Percentiles rank a stretch among this genome's conserved stretches.
Conservation (phyloP, 163 green algal genomes). For the Scenedesmus sp. region DNA sequence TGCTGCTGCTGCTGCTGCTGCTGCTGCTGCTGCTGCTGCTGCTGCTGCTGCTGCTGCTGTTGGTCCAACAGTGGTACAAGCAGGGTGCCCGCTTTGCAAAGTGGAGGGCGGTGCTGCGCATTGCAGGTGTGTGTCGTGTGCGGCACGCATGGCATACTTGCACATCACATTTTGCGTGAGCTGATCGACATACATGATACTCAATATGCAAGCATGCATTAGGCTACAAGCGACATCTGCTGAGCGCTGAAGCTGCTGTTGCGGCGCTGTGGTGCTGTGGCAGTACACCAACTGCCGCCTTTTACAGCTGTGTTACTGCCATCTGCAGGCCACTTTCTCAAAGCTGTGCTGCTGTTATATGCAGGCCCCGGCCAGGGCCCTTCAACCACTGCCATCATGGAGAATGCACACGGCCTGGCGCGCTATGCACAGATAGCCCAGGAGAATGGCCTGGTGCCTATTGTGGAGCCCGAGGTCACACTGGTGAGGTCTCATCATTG, state of each 20-base stretch:
- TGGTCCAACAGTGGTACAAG: slow-evolving; percentile 49
- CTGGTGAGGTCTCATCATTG: slow-evolving; percentile 63
- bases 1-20: background rate
- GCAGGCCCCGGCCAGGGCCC: slow-evolving; percentile 62
- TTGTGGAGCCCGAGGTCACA: slow-evolving; percentile 97
- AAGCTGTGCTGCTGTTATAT: background rate
- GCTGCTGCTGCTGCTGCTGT: too few relatives aligned
- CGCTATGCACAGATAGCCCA: slow-evolving; percentile 90
- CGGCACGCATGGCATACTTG: too few relatives aligned
- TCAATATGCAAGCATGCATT: background rate
- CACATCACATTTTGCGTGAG: too few relatives aligned
- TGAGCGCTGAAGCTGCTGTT: background rate
- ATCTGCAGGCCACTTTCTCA: too few relatives aligned
- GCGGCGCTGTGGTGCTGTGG: too few relatives aligned
- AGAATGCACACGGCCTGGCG: slow-evolving; percentile 92
- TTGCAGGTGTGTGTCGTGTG: slow-evolving; percentile 56
- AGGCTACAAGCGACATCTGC: background rate
- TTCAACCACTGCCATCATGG: slow-evolving; percentile 78
- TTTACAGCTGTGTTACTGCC: too few relatives aligned
- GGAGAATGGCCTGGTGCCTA: slow-evolving; percentile 91
- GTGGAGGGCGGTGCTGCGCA: slow-evolving; percentile 93
- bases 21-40: background rate
- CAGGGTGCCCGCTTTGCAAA: slow-evolving; percentile 87
- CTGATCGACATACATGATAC: too few relatives aligned
- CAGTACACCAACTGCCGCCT: too few relatives aligned